Evolutionary conservation across 352 stramenopile genomes (phyloP).

Genomic region (Phytophthora megakarya): DNA sequence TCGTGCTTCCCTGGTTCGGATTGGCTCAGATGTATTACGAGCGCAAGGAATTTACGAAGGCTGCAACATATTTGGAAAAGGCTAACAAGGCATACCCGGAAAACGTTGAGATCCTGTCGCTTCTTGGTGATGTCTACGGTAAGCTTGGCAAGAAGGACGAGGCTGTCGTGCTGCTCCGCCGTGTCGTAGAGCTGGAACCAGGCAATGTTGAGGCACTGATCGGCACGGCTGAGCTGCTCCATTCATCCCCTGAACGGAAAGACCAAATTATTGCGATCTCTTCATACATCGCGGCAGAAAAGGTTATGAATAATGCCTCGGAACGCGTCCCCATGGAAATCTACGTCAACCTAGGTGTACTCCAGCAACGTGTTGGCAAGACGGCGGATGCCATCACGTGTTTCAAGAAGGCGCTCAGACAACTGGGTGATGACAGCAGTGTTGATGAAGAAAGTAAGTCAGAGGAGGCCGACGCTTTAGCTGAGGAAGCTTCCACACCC

Average conservation of each 20-base stretch:
- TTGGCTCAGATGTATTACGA: slow-evolving; percentile 92
- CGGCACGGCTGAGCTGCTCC: slow-evolving; percentile 79
- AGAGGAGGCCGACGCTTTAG: slow-evolving; percentile 43
- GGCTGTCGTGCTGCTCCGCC: slow-evolving; percentile 76
- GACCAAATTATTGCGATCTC: slow-evolving; percentile 90
- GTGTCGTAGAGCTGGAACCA: slow-evolving; percentile 84
- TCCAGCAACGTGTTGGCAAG: slow-evolving; percentile 88
- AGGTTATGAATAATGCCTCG: slow-evolving; percentile 85
- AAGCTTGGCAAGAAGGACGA: slow-evolving; percentile 85
- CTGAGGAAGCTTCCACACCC: slow-evolving; percentile 42
- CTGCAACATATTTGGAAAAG: slow-evolving; percentile 86
- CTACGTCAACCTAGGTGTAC: slow-evolving; percentile 82
- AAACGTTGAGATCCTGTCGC: slow-evolving; percentile 84
- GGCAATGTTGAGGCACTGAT: slow-evolving; percentile 87
- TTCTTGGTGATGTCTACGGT: slow-evolving; percentile 82
- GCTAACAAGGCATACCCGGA: slow-evolving; percentile 89
- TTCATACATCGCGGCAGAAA: slow-evolving; percentile 89
- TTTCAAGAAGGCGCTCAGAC: slow-evolving; percentile 86
- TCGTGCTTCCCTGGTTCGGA: slow-evolving; percentile 86
- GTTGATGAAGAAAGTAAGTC: slow-evolving; percentile 46
- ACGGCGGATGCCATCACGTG: slow-evolving; percentile 90
- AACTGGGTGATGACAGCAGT: slow-evolving; percentile 46
- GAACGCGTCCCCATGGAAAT: slow-evolving; percentile 84
- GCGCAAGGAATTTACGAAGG: slow-evolving; percentile 85
- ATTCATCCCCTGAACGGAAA: slow-evolving; percentile 79